Evolutionary conservation across 768 basidiomycete species (phyloP).

Genomic region (Mycena indigotica): DNA sequence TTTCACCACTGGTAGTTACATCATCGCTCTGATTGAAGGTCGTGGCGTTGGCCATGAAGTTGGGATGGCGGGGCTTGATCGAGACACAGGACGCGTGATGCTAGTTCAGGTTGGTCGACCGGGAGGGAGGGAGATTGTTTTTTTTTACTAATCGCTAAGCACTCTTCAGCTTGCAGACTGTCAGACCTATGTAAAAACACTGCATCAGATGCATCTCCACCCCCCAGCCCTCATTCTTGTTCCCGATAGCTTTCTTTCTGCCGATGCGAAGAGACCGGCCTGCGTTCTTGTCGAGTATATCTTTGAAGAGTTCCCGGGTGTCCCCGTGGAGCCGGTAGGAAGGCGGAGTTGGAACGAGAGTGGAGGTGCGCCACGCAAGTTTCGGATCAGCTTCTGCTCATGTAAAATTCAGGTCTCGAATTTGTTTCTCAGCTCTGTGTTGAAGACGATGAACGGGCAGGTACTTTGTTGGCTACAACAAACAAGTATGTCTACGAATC

Average conservation of each 20-base stretch:
- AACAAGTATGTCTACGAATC: slow-evolving; percentile 57
- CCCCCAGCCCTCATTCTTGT: slow-evolving; percentile 71
- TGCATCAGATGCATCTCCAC: slow-evolving; percentile 84
- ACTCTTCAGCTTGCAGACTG: slow-evolving; percentile 72
- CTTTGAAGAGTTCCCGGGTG: slow-evolving; percentile 70
- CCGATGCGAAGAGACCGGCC: slow-evolving; percentile 52
- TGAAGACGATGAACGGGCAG: slow-evolving; percentile 81
- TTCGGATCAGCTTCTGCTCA: slow-evolving; percentile 1
- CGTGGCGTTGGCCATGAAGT: slow-evolving; percentile 81
- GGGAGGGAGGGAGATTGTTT: neutral
- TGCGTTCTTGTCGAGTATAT: slow-evolving; percentile 75
- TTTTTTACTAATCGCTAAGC: slow-evolving; percentile 4
- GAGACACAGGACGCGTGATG: slow-evolving; percentile 72
- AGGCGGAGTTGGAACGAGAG: slow-evolving; percentile 87
- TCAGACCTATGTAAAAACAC: slow-evolving; percentile 84
- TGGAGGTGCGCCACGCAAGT: slow-evolving; percentile 50
- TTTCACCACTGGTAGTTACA: slow-evolving; percentile 59
- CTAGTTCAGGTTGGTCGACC: slow-evolving; percentile 70
- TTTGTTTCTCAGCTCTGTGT: slow-evolving; percentile 78
- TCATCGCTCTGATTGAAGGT: slow-evolving; percentile 75
- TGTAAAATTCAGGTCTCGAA: slow-evolving; percentile 59
- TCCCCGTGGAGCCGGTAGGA: slow-evolving; percentile 67
- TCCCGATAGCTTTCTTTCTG: slow-evolving; percentile 77
- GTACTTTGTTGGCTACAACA: slow-evolving; percentile 73
- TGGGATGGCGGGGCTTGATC: slow-evolving; percentile 85